phyloP scores from a whole-genome alignment of 257 asterid species.

The Asclepias syriaca region DNA sequence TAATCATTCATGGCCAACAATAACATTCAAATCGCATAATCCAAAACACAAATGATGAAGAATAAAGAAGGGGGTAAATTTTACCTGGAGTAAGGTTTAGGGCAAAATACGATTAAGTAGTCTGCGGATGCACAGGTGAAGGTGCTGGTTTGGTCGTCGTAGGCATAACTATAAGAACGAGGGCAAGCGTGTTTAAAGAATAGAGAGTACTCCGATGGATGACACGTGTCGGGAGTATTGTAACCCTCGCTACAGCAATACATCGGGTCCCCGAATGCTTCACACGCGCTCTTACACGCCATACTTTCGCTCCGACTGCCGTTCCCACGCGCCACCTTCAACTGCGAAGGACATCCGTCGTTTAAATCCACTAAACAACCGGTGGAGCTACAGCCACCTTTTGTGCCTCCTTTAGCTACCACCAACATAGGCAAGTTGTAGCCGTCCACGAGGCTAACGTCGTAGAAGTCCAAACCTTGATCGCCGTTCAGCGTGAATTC shows the following conservation, averaged over 20 bases:
- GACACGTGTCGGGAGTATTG: slow-evolving; percentile 85
- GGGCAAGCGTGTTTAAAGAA: slow-evolving; percentile 92
- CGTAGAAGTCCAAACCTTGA: slow-evolving; percentile 83
- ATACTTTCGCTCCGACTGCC: slow-evolving; percentile 40
- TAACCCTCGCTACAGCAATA: slow-evolving; percentile 84
- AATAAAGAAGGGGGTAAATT: background rate
- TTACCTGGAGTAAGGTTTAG: slow-evolving; percentile 86
- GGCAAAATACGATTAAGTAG: slow-evolving; percentile 83
- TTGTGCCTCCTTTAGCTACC: slow-evolving; percentile 64
- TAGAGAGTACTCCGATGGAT: slow-evolving; percentile 70
- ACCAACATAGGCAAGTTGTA: slow-evolving; percentile 87
- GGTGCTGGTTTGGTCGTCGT: slow-evolving; percentile 88
- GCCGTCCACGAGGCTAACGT: slow-evolving; percentile 91
- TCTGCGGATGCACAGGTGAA: slow-evolving; percentile 90
- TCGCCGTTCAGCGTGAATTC: slow-evolving; percentile 91
- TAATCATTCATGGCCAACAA: background rate
- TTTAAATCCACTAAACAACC: slow-evolving; percentile 84
- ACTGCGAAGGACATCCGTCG: slow-evolving; percentile 77
- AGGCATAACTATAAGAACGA: slow-evolving; percentile 88
- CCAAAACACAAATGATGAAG: background rate
- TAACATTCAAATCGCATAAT: background rate
- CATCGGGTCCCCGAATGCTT: slow-evolving; percentile 81
- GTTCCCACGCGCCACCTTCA: slow-evolving; percentile 57
- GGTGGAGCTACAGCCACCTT: slow-evolving; percentile 71
- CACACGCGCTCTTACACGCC: slow-evolving; percentile 96